phyloP scores from a whole-genome alignment of 345 rosid species.

The Cardamine chenopodiifolia region DNA sequence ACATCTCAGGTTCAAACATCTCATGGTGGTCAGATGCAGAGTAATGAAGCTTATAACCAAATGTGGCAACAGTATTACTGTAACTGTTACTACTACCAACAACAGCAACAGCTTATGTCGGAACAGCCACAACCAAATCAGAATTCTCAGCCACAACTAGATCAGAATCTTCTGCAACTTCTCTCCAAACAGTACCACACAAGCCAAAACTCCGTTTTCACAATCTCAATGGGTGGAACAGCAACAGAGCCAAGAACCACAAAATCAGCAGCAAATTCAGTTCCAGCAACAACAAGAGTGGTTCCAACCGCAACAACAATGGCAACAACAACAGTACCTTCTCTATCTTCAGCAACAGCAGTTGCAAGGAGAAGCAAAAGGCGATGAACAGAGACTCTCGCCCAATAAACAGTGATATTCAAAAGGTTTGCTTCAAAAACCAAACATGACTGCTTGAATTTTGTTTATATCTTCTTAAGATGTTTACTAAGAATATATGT shows the following conservation, averaged over 20 bases:
- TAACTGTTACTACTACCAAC: constrained; percentile 60
- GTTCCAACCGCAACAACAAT: constrained; percentile 47
- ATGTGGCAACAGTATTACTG: constrained; percentile 83
- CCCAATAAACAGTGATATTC: constrained; percentile 23
- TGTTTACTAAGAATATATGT: neutral
- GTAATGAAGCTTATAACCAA: constrained; percentile 62
- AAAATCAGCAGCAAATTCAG: constrained; percentile 48
- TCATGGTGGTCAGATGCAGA: constrained; percentile 48
- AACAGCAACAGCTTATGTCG: constrained; percentile 43
- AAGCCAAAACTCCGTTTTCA: constrained; percentile 19
- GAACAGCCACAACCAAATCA: constrained; percentile 50
- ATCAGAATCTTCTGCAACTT: constrained; percentile 36
- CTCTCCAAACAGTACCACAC: constrained; percentile 40
- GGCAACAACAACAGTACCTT: constrained; percentile 21
- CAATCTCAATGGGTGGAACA: constrained; percentile 45
- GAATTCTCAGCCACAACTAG: constrained; percentile 39
- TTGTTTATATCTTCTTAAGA: neutral
- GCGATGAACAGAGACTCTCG: constrained; percentile 35
- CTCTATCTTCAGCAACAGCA: constrained; percentile 43
- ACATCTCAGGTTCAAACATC: constrained; percentile 47
- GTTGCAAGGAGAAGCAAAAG: constrained; percentile 41
- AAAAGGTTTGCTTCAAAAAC: constrained; percentile 38
- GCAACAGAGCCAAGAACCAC: constrained; percentile 49
- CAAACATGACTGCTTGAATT: constrained; percentile 2
- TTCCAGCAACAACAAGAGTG: constrained; percentile 43